A percentile compares a stretch with the other conserved stretches of the same genome.
Conservation (phyloP, 129 eudicot species). For the Lonicera japonica region DNA sequence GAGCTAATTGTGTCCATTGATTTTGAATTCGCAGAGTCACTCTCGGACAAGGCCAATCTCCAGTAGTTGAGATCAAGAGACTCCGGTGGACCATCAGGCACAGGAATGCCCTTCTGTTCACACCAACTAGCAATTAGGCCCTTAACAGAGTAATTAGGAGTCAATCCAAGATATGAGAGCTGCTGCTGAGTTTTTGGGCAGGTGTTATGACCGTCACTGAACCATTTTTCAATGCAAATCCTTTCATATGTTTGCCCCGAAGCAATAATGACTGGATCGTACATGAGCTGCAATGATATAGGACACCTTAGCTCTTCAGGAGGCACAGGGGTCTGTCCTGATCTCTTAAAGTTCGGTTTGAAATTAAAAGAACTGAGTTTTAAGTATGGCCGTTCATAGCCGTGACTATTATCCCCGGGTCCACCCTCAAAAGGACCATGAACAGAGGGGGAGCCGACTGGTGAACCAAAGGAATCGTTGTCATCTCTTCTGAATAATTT, state of each 20-base stretch:
- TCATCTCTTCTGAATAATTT: conserved; percentile 87
- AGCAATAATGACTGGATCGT: conserved; percentile 89
- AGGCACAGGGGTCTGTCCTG: conserved; percentile 73
- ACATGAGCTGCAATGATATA: conserved; percentile 95
- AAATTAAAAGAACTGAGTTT: conserved; percentile 79
- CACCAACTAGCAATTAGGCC: conserved; percentile 97
- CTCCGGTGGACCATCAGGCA: conserved; percentile 92
- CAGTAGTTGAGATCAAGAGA: conserved; percentile 93
- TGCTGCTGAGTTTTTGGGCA: conserved; percentile 97
- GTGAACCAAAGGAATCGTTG: conserved; percentile 94
- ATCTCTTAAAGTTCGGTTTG: conserved; percentile 60
- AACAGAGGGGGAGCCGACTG: conserved; percentile 90
- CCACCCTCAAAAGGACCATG: conserved; percentile 9
- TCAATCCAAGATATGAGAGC: conserved; percentile 72
- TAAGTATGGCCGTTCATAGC: conserved; percentile 71
- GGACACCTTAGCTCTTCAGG: conserved; percentile 98
- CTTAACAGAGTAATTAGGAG: conserved; percentile 97
- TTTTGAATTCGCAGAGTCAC: conserved; percentile 65
- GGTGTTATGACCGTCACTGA: conserved; percentile 89
- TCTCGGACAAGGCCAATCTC: conserved; percentile 76
- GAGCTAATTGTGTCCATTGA: conserved; percentile 43
- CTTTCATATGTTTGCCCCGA: conserved; percentile 98
- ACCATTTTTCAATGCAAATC: conserved; percentile 96
- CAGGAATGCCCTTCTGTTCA: conserved; percentile 72
- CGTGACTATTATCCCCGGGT: conserved; percentile 39